Conservation (phyloP, 2,329 filamentous ascomycete species). For the Monilinia fructicola region DNA sequence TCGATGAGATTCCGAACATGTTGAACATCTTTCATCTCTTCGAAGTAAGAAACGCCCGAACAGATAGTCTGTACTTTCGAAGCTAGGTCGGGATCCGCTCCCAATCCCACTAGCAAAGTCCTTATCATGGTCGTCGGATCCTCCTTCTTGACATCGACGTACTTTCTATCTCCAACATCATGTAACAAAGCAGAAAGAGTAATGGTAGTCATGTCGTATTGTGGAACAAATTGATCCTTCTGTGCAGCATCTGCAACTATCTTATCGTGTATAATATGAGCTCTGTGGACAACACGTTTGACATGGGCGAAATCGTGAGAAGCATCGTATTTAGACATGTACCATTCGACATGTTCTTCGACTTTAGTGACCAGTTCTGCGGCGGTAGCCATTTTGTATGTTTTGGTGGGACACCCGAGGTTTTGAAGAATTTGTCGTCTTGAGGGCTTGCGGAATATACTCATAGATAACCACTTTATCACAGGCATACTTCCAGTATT, state of each 20-base stretch:
- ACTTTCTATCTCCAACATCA: constrained; percentile 83
- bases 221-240: constrained; percentile 41
- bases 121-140: constrained; percentile 56
- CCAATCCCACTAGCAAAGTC: constrained; percentile 55
- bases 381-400: background rate
- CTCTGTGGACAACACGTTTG: constrained; percentile 69
- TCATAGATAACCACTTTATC: background rate
- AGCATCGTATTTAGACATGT: constrained; percentile 74
- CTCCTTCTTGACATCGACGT: constrained; percentile 50
- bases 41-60: constrained; percentile 73
- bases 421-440: background rate
- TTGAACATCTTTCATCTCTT: constrained; percentile 65
- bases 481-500: background rate
- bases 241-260: constrained; percentile 35
- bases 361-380: constrained; percentile 51
- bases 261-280: constrained; percentile 45
- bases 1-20: constrained; percentile 61
- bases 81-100: constrained; percentile 59
- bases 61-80: constrained; percentile 69
- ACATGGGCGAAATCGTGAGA: constrained; percentile 89
- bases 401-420: too few species aligned
- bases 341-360: constrained; percentile 61
- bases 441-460: background rate
- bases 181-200: constrained; percentile 74
- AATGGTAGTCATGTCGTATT: constrained; percentile 56